Base-by-base conservation (phyloP, 2,329 filamentous ascomycete species). In the Akanthomyces lecanii region DNA sequence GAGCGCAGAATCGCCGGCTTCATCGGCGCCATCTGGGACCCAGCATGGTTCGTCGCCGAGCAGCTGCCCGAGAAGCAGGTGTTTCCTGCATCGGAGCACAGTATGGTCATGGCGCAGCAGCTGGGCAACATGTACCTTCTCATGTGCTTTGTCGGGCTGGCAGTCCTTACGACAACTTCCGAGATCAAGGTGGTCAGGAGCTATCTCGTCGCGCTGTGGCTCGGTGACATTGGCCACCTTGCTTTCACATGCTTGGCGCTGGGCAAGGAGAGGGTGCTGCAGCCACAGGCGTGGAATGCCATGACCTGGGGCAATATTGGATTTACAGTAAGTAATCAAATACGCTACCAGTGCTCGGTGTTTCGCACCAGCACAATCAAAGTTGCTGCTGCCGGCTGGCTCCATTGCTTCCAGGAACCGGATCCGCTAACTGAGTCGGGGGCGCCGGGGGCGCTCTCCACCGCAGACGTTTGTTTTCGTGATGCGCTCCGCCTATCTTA, bases 291-390 rank as follows among this genome's bases (percentile, higher is more conserved):
- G 25, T 92, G 89, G 89, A 91, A 90, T 71, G 77, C 82, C 40
- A 82, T 89, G 78, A 83, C 86, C n/a, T 90, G 86, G 85, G 89
- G 89, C 3, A 92, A 92, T 69, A 79, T 92, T 65, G 87, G 82
- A 8, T 80, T 82, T 56, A 91, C 89, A 30, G 82, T 86, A 68
- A 75, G 82, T 73, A 28, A 45, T 28, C 44, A 10, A 36, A 11
- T 30, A 30, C 28, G 33, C 10, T 36, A 36, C 33, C 33, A 36
- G 33, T 11, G 10, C 4, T 36, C 8, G 33, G 33, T 36, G 28
- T 30, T 30, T 30, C 28, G 28, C 28, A 30, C 28, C 44, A 3
- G 44, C 25, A 23, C 28, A 5, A 40, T 25, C 33, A 40, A 21
- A 38, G 44, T 47, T 30, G 30, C 48, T 30, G 30, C 48, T 10